phyloP scores from a whole-genome alignment of 2,329 filamentous ascomycete genomes.

The Pseudomassariella vexata region DNA sequence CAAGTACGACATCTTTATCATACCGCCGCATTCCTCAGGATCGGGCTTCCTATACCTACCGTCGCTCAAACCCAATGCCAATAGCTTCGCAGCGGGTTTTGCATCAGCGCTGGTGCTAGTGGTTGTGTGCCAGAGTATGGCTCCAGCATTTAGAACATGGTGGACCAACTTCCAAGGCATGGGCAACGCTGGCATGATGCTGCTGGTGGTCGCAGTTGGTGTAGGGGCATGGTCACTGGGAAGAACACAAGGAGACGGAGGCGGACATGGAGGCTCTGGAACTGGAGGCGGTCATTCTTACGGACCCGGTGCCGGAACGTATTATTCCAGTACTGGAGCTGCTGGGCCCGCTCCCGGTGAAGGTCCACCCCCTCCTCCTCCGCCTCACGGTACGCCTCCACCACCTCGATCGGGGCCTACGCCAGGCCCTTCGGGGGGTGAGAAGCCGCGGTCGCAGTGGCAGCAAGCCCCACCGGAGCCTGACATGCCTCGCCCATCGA shows the following conservation, averaged over 20 bases:
- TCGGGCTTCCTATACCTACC: constrained; percentile 92
- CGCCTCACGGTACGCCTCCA: constrained; percentile 25
- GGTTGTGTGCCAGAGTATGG: constrained; percentile 64
- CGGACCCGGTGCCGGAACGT: constrained; percentile 15
- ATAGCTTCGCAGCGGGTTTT: constrained; percentile 87
- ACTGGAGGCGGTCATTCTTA: constrained; percentile 15
- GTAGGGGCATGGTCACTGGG: constrained; percentile 74
- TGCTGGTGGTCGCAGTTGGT: constrained; percentile 68
- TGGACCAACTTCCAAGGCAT: constrained; percentile 64
- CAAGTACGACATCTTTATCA: constrained; percentile 96
- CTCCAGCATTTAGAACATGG: constrained; percentile 70
- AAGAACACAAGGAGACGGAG: constrained; percentile 50
- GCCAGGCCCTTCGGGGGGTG: constrained; percentile 16
- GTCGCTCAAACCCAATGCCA: constrained; percentile 76
- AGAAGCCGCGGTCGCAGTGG: constrained; percentile 32
- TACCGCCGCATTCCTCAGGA: constrained; percentile 85
- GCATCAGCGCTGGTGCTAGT: constrained; percentile 69
- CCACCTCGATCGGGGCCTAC: constrained; percentile 19
- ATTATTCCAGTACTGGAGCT: constrained; percentile 9
- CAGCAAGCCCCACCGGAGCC: constrained; percentile 20
- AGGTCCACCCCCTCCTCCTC: constrained; percentile 28
- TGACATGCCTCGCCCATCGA: too few relatives aligned
- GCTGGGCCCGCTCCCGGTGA: constrained; percentile 15
- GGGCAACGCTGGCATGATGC: constrained; percentile 65
- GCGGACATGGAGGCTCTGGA: constrained; percentile 15